phyloP scores from a whole-genome alignment of 306 rosid genomes.

The Prunus armeniaca region DNA sequence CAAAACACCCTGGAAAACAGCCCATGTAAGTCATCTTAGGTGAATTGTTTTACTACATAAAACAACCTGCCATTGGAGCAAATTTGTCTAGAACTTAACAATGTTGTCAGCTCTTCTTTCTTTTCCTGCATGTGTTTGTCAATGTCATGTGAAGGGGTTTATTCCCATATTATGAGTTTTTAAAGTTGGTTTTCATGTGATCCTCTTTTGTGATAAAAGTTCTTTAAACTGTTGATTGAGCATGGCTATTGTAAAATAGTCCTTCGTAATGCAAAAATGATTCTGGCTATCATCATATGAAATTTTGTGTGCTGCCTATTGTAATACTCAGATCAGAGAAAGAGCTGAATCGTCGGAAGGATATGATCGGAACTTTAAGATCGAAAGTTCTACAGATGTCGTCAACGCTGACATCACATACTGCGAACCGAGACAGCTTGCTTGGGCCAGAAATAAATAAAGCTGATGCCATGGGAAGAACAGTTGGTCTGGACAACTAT shows the following conservation, averaged over 20 bases:
- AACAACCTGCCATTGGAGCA: not conserved
- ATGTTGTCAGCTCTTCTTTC: not conserved
- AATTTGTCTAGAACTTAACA: not conserved
- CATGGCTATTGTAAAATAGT: not conserved
- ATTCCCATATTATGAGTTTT: not conserved
- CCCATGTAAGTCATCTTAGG: slow-evolving; percentile 56
- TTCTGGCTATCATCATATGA: slow-evolving; percentile 15
- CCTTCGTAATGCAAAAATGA: not conserved
- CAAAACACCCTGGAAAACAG: slow-evolving; percentile 83
- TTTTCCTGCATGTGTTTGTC: not conserved
- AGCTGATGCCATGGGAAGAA: slow-evolving; percentile 72
- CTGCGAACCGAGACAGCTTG: slow-evolving; percentile 91
- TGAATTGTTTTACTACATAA: not conserved
- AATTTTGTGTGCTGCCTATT: slow-evolving; percentile 16
- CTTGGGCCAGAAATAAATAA: slow-evolving; percentile 86
- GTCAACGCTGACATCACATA: slow-evolving; percentile 71
- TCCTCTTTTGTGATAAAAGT: not conserved
- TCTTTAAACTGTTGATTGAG: not conserved
- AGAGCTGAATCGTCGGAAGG: slow-evolving; percentile 98
- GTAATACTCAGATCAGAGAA: slow-evolving; percentile 69
- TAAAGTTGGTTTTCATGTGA: not conserved
- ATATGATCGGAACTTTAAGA: slow-evolving; percentile 68
- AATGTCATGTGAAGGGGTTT: not conserved
- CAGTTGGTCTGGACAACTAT: slow-evolving; percentile 76
- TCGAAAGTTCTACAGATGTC: slow-evolving; percentile 89